phyloP scores from a whole-genome alignment of 2,329 filamentous ascomycete species.

The Alternaria conjuncta region DNA sequence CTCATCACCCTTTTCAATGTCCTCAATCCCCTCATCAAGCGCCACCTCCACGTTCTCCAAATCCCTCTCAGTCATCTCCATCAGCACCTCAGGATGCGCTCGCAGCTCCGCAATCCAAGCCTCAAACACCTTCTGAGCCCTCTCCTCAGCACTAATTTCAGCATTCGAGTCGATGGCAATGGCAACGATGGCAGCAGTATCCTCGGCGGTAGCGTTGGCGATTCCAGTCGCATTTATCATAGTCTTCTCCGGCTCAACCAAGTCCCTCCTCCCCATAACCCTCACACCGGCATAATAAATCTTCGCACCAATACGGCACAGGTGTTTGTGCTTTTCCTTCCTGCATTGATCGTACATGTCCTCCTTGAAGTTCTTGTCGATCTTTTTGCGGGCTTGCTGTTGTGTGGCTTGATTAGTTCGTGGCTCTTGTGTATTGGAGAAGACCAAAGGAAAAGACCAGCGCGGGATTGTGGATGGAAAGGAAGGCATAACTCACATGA shows the following conservation, averaged over 20 bases:
- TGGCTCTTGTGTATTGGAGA: neutral
- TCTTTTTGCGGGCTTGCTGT: neutral
- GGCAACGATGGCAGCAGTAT: neutral
- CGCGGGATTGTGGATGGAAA: neutral
- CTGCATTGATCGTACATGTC: neutral
- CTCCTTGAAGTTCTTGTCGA: neutral
- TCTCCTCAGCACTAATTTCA: neutral
- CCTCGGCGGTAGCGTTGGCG: neutral
- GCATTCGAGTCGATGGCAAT: rapidly evolving
- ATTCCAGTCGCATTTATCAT: neutral
- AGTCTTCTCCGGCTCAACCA: neutral
- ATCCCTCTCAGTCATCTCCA: neutral
- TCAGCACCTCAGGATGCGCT: neutral
- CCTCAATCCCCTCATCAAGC: neutral
- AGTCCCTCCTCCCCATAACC: neutral
- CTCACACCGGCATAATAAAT: neutral
- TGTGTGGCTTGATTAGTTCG: neutral
- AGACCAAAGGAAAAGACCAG: too few relatives aligned
- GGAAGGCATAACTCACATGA: neutral
- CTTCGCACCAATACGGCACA: neutral
- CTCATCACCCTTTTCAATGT: neutral
- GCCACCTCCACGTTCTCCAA: neutral
- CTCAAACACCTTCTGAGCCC: neutral
- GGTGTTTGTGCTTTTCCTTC: neutral
- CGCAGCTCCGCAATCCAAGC: neutral